phyloP scores from a whole-genome alignment of 1,139 yeast genomes.

The Torulaspora pretoriensis region DNA sequence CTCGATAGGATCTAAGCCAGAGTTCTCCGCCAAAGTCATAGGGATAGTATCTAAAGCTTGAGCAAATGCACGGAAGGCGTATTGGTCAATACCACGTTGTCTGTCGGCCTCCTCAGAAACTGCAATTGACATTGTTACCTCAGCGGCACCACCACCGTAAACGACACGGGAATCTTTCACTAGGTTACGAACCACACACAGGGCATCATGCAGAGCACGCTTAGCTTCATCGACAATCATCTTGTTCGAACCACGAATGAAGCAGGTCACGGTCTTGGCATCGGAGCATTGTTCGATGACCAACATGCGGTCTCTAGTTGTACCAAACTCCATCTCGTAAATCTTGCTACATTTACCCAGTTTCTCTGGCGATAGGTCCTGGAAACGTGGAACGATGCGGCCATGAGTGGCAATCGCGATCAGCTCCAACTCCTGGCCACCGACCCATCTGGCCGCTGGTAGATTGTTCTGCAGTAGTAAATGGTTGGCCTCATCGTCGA shows the following conservation, averaged over 20 bases:
- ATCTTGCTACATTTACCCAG: constrained; percentile 85
- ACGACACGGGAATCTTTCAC: constrained; percentile 90
- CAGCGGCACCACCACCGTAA: constrained; percentile 99
- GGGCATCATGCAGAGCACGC: constrained; percentile 93
- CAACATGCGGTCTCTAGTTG: constrained; percentile 93
- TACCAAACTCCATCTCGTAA: constrained; percentile 88
- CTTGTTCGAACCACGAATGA: constrained; percentile 91
- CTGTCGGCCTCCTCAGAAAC: constrained; percentile 90
- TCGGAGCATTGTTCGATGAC: constrained; percentile 89
- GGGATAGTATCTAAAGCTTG: constrained; percentile 89
- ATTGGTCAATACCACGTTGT: constrained; percentile 93
- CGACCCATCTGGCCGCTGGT: constrained; percentile 98
- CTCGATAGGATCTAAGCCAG: constrained; percentile 92
- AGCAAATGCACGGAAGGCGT: constrained; percentile 94
- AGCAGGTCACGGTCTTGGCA: constrained; percentile 87
- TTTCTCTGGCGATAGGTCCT: constrained; percentile 77
- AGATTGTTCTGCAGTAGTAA: constrained; percentile 78
- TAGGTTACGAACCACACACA: constrained; percentile 95
- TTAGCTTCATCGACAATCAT: constrained; percentile 97
- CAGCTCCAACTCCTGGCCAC: constrained; percentile 93
- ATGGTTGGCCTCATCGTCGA: constrained; percentile 98
- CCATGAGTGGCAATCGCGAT: constrained; percentile 98
- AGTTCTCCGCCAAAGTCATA: constrained; percentile 92
- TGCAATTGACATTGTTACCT: constrained; percentile 85
- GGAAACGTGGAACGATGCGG: constrained; percentile 94